Conservation (phyloP, 2,329 filamentous ascomycete genomes). For the Aspergillus sp. region DNA sequence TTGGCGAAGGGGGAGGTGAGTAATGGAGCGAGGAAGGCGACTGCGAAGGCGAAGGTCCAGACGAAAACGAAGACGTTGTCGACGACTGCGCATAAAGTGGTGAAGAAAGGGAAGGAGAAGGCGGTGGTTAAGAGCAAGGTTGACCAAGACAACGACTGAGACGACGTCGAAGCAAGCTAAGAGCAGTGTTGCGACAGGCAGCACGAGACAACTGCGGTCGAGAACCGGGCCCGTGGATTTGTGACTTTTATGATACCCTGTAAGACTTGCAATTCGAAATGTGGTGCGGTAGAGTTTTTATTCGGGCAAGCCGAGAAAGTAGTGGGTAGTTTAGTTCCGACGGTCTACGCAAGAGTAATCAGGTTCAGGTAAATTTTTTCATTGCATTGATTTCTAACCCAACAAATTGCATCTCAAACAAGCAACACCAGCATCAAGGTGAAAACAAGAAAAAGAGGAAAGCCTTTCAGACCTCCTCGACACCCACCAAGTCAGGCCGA, state of each 20-base stretch:
- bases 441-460: slow-evolving; percentile 56
- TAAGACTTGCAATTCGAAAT: too few relatives aligned
- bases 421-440: slow-evolving; percentile 42
- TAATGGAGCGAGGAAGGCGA: neutral
- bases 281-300: too few relatives aligned
- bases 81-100: neutral
- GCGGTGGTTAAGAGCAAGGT: neutral
- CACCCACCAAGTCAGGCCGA: slow-evolving; percentile 77
- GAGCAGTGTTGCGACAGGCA: neutral
- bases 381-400: neutral
- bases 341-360: too few relatives aligned
- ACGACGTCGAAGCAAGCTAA: neutral
- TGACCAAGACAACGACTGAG: slow-evolving; percentile 2
- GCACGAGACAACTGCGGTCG: slow-evolving; percentile 4
- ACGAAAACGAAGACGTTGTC: neutral
- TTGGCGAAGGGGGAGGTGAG: neutral
- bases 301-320: too few relatives aligned
- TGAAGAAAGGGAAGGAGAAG: neutral
- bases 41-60: neutral
- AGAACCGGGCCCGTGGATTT: neutral
- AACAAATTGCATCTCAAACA: neutral
- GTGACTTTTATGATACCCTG: neutral
- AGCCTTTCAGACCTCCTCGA: slow-evolving; percentile 89
- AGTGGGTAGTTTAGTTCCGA: too few relatives aligned
- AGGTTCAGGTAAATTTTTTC: neutral